Conservation (phyloP, 2,329 filamentous ascomycete species). For the Alternaria arborescens region DNA sequence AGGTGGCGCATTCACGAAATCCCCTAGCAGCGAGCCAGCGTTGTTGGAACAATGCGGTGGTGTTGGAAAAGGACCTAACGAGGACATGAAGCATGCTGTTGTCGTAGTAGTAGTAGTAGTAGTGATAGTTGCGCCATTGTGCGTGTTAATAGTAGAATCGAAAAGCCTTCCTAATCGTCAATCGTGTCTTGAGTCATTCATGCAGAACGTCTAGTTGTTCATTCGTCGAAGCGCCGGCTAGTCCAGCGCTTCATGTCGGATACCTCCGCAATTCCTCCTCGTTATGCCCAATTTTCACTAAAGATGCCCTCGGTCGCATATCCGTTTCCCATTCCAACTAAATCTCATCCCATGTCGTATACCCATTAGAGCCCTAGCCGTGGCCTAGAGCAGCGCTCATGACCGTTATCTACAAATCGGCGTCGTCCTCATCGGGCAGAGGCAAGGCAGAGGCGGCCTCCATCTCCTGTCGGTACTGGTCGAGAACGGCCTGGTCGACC, state of each 20-base stretch:
- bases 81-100: constrained; percentile 3
- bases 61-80: background rate
- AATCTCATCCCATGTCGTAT: constrained; percentile 40
- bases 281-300: constrained; percentile 37
- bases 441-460: constrained; percentile 75
- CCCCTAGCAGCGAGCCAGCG: background rate
- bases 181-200: background rate
- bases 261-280: constrained; percentile 32
- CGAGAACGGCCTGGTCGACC: constrained; percentile 84
- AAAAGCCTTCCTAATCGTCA: background rate
- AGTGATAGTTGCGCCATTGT: background rate
- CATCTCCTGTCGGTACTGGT: constrained; percentile 90
- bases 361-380: constrained; percentile 36
- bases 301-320: constrained; percentile 34
- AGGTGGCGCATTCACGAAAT: background rate
- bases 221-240: constrained; percentile 46
- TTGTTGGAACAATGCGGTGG: background rate
- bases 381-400: constrained; percentile 30
- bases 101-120: background rate
- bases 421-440: constrained; percentile 93
- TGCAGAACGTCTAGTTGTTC: constrained; percentile 37
- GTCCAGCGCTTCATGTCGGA: constrained; percentile 38
- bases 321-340: constrained; percentile 32
- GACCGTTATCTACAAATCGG: constrained; percentile 62
- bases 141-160: background rate